These are phyloP conservation scores for Talaromyces sp. DNA, from an alignment of 2,329 filamentous ascomycete species.

Conservation along the genomic window DNA sequence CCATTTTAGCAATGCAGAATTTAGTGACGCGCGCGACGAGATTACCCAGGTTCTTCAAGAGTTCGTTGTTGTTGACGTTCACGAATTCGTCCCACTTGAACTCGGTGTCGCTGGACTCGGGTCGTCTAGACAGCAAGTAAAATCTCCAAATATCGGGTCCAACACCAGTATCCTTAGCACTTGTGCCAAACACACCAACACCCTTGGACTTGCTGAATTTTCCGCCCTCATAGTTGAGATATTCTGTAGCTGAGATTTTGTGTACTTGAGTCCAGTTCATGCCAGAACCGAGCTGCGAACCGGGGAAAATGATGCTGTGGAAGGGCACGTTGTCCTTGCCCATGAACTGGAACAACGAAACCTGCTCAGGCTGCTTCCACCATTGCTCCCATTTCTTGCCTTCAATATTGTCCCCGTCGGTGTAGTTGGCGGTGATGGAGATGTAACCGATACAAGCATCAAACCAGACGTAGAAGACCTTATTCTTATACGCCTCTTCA, in stretches of 20 bases:
- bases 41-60: constrained; percentile 70
- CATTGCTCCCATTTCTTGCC: constrained; percentile 74
- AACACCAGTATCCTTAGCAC: constrained; percentile 80
- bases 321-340: constrained; percentile 88
- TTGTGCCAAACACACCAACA: constrained; percentile 87
- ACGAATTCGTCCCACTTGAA: constrained; percentile 88
- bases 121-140: constrained; percentile 79
- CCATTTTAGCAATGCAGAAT: constrained; percentile 54
- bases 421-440: constrained; percentile 91
- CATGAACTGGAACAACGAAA: constrained; percentile 91
- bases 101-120: constrained; percentile 80
- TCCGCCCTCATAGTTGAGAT: constrained; percentile 80
- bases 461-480: constrained; percentile 92
- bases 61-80: constrained; percentile 79
- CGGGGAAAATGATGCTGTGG: constrained; percentile 89
- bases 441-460: constrained; percentile 91
- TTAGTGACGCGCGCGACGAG: constrained; percentile 72
- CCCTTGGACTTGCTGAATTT: constrained; percentile 92
- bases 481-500: constrained; percentile 61
- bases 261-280: constrained; percentile 88
- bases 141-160: constrained; percentile 88
- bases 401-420: constrained; percentile 43
- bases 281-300: constrained; percentile 74
- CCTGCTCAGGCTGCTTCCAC: constrained; percentile 88
- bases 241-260: constrained; percentile 84